A percentile compares a stretch with the other conserved stretches of the same genome.
phyloP scores from a whole-genome alignment of 2,329 filamentous ascomycete species.

The Phoma sp. region DNA sequence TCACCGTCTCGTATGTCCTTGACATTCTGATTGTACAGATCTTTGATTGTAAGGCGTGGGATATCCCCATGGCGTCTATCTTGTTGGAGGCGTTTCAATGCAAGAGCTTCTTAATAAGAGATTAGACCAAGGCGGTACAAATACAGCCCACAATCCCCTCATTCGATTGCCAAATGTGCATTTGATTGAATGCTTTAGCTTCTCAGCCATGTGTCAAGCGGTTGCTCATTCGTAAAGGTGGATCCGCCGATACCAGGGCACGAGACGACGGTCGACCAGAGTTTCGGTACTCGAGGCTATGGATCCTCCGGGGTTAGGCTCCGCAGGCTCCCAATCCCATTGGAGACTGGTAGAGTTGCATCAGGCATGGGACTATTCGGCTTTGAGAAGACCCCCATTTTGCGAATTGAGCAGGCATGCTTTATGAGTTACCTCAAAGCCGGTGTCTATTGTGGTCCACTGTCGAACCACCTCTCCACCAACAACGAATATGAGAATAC shows the following conservation, averaged over 20 bases:
- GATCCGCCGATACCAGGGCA: neutral
- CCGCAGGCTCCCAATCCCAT: neutral
- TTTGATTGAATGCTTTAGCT: too few relatives aligned
- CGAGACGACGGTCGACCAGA: neutral
- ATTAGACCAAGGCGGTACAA: too few relatives aligned
- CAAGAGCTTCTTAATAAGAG: too few relatives aligned
- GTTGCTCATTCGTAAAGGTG: neutral
- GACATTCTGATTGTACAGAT: too few relatives aligned
- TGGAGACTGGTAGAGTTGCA: neutral
- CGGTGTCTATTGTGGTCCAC: neutral
- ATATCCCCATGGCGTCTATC: too few relatives aligned
- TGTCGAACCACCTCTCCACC: neutral
- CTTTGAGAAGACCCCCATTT: too few relatives aligned
- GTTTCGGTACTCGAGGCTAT: neutral
- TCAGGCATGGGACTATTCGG: neutral
- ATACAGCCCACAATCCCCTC: too few relatives aligned
- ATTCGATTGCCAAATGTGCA: too few relatives aligned
- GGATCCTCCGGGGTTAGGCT: neutral
- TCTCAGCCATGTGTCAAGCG: too few relatives aligned
- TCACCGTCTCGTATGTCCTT: too few relatives aligned
- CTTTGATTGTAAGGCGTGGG: too few relatives aligned
- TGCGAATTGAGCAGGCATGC: neutral
- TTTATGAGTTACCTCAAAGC: slow-evolving; percentile 3
- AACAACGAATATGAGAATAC: slow-evolving; percentile 16
- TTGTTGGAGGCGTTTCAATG: too few relatives aligned